A percentile compares a stretch with the other conserved stretches of the same genome.
Conservation (phyloP, 345 rosid species). For the Anastatica hierochuntica region DNA sequence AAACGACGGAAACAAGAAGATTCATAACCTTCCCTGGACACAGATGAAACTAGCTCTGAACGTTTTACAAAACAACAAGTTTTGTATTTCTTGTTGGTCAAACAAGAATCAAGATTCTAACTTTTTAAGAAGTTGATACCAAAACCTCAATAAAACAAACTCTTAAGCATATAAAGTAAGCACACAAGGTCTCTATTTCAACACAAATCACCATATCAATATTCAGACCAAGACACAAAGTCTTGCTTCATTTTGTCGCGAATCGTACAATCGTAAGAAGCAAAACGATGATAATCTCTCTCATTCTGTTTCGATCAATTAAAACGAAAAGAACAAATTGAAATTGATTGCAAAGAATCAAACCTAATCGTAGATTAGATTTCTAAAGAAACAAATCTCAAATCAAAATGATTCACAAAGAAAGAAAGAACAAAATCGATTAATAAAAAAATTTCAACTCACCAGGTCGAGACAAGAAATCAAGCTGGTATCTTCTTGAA, state of each 20-base stretch:
- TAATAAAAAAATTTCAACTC: slow-evolving; percentile 22
- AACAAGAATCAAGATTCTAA: slow-evolving; percentile 19
- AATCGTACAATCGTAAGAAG: not conserved
- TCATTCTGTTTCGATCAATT: slow-evolving; percentile 7
- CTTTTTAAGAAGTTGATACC: not conserved
- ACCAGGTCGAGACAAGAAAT: slow-evolving; percentile 92
- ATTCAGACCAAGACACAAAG: slow-evolving; percentile 1
- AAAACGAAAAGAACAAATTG: not conserved
- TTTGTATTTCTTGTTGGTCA: slow-evolving; percentile 10
- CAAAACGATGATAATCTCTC: not conserved
- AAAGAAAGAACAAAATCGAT: not conserved
- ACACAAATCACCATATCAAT: not conserved
- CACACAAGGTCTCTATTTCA: not conserved
- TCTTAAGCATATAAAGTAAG: not conserved
- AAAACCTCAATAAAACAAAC: not conserved
- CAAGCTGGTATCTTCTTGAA: slow-evolving; percentile 69
- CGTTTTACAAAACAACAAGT: slow-evolving; percentile 3
- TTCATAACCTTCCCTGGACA: too few relatives aligned
- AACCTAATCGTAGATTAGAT: not conserved
- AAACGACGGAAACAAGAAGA: too few relatives aligned
- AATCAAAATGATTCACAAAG: not conserved
- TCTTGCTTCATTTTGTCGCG: not conserved
- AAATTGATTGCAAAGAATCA: not conserved
- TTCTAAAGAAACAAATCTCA: slow-evolving; percentile 7
- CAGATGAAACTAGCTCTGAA: not conserved